Percentiles rank a stretch among this genome's conserved stretches.
phyloP scores from a whole-genome alignment of 257 asterid genomes.

The Nyctanthes arbortristis region DNA sequence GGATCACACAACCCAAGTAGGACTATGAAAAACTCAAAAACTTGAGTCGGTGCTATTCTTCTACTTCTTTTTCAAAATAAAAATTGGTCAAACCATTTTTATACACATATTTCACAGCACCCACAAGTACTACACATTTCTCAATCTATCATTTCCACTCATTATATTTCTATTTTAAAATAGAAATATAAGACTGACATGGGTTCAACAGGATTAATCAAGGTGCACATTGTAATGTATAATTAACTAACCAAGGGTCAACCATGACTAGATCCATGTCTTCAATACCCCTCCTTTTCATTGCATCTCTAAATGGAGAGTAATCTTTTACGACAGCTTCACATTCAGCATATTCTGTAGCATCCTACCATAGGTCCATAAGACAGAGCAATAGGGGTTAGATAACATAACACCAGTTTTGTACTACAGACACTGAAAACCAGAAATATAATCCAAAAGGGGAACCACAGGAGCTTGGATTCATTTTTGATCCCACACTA shows the following conservation, averaged over 20 bases:
- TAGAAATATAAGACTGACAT: slow-evolving; percentile 8
- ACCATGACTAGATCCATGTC: slow-evolving; percentile 99
- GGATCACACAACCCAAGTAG: slow-evolving; percentile 22
- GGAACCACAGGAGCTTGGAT: neutral
- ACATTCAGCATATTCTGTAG: slow-evolving; percentile 97
- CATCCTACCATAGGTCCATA: slow-evolving; percentile 74
- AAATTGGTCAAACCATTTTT: too few relatives aligned
- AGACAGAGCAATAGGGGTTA: slow-evolving; percentile 2
- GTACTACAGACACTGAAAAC: neutral
- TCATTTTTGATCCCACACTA: neutral
- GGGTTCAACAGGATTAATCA: slow-evolving; percentile 6
- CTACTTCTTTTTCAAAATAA: too few relatives aligned
- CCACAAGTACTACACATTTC: too few relatives aligned
- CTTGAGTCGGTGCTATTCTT: too few relatives aligned
- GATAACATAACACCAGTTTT: slow-evolving; percentile 8
- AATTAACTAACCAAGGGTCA: slow-evolving; percentile 82
- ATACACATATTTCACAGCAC: too few relatives aligned
- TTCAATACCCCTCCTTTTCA: slow-evolving; percentile 98
- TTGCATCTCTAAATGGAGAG: slow-evolving; percentile 92
- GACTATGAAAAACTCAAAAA: too few relatives aligned
- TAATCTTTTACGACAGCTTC: slow-evolving; percentile 89
- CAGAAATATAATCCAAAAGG: slow-evolving; percentile 5
- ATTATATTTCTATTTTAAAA: too few relatives aligned
- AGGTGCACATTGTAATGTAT: slow-evolving; percentile 11
- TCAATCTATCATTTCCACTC: too few relatives aligned